These are phyloP conservation scores for Sonneratia caseolaris DNA, from an alignment of 345 rosid genomes.

Conservation along the genomic window DNA sequence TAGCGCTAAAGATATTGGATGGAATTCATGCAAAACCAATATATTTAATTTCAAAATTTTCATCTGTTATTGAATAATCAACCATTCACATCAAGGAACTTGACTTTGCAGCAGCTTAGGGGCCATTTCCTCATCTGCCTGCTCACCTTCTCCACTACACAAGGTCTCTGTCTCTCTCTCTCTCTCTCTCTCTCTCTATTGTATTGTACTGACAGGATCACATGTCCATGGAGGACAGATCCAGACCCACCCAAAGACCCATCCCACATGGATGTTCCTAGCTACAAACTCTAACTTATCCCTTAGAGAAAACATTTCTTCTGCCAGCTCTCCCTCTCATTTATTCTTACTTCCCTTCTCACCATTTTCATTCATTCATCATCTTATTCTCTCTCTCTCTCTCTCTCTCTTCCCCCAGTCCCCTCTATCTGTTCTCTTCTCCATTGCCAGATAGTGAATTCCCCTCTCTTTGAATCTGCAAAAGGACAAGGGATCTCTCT, in stretches of 20 bases:
- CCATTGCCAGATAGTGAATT: no score
- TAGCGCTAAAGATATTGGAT: neutral
- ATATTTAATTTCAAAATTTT: no score
- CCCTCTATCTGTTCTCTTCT: no score
- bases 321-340: constrained; percentile 3
- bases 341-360: neutral
- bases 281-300: neutral
- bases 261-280: constrained; percentile 51
- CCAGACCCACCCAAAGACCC: constrained; percentile 47
- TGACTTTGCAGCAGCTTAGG: neutral
- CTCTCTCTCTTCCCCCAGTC: no score
- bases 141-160: constrained; percentile 3
- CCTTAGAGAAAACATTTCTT: neutral
- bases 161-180: constrained; percentile 1
- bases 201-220: constrained; percentile 32
- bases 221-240: constrained; percentile 51
- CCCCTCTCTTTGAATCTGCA: constrained; percentile 49
- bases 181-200: constrained; percentile 1
- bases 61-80: no score
- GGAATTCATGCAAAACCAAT: neutral
- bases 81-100: neutral
- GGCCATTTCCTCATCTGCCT: neutral
- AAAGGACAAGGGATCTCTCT: constrained; percentile 7
- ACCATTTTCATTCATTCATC: neutral
- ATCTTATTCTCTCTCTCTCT: no score